Conservation (phyloP, 805 yeast species). For the Kluyveromyces starmeri region DNA sequence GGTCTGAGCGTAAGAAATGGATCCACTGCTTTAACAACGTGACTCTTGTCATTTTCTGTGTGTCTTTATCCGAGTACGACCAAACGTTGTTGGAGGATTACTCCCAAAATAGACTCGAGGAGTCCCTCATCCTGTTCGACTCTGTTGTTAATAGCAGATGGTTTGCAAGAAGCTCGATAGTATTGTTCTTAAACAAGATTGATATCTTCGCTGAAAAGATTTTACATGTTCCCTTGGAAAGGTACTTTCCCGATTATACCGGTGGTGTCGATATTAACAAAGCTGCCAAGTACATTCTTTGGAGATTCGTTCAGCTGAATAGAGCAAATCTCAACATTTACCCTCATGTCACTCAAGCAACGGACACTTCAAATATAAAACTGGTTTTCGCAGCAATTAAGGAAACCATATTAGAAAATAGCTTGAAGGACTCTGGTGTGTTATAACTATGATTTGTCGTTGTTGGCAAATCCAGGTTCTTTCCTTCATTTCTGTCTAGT, state of each 20-base stretch:
- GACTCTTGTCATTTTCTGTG: conserved; percentile 81
- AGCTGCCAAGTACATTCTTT: conserved; percentile 84
- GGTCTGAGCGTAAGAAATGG: conserved; percentile 96
- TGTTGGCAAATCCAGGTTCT: too few relatives aligned
- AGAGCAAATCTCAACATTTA: conserved; percentile 72
- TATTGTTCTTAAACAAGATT: conserved; percentile 79
- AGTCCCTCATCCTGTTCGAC: conserved; percentile 75
- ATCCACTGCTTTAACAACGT: conserved; percentile 94
- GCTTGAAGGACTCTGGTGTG: conserved; percentile 68
- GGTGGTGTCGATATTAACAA: conserved; percentile 86
- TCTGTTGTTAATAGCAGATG: conserved; percentile 88
- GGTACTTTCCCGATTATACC: conserved; percentile 79
- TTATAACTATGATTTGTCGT: conserved; percentile 33
- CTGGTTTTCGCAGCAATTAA: conserved; percentile 78
- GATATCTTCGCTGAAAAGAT: conserved; percentile 84
- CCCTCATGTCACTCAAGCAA: conserved; percentile 92
- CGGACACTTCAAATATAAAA: conserved; percentile 83
- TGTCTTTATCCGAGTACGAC: conserved; percentile 84
- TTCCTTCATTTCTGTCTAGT: too few relatives aligned
- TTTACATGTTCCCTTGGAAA: conserved; percentile 70
- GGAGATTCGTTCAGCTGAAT: conserved; percentile 83
- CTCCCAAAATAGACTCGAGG: conserved; percentile 69
- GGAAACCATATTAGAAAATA: conserved; percentile 69
- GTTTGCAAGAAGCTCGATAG: conserved; percentile 82
- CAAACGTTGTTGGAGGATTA: conserved; percentile 74